Conservation (phyloP, 805 yeast genomes). For the Candida rishiriensis region DNA sequence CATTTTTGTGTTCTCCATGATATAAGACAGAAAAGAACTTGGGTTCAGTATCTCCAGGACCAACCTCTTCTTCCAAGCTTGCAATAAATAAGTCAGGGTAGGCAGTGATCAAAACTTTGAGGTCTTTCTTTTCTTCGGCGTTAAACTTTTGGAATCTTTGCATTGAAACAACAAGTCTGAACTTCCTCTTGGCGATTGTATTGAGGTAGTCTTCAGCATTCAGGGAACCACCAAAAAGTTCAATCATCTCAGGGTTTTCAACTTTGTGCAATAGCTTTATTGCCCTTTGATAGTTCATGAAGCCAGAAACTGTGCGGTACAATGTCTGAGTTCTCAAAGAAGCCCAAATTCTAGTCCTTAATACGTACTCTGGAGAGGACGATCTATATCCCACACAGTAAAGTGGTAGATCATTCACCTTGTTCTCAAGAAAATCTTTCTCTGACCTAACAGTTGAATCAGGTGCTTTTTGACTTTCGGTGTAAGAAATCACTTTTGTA, state of each 20-base stretch:
- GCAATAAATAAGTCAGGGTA: conserved; percentile 65
- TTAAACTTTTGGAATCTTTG: conserved; percentile 70
- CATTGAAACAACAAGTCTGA: conserved; percentile 79
- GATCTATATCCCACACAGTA: conserved; percentile 70
- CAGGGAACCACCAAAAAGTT: conserved; percentile 33
- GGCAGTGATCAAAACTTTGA: conserved; percentile 60
- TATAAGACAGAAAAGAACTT: conserved; percentile 63
- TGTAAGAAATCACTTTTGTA: conserved; percentile 60
- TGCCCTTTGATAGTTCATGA: conserved; percentile 73
- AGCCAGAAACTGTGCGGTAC: conserved; percentile 79
- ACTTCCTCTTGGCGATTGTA: conserved; percentile 74
- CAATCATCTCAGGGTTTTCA: conserved; percentile 56
- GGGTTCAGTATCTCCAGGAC: conserved; percentile 31
- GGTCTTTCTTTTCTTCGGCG: conserved; percentile 61
- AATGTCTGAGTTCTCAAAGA: conserved; percentile 79
- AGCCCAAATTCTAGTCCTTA: conserved; percentile 84
- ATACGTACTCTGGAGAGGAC: conserved; percentile 55
- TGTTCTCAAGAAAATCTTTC: conserved; percentile 33
- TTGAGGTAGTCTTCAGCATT: conserved; percentile 62
- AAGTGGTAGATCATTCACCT: conserved; percentile 61
- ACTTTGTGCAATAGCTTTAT: conserved; percentile 62
- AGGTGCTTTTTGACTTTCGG: conserved; percentile 37
- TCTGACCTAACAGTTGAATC: conserved; percentile 32
- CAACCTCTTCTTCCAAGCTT: conserved; percentile 46
- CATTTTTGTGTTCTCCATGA: conserved; percentile 52